Evolutionary conservation across 129 eudicot genomes (phyloP).

Genomic region (Solidago caesia): DNA sequence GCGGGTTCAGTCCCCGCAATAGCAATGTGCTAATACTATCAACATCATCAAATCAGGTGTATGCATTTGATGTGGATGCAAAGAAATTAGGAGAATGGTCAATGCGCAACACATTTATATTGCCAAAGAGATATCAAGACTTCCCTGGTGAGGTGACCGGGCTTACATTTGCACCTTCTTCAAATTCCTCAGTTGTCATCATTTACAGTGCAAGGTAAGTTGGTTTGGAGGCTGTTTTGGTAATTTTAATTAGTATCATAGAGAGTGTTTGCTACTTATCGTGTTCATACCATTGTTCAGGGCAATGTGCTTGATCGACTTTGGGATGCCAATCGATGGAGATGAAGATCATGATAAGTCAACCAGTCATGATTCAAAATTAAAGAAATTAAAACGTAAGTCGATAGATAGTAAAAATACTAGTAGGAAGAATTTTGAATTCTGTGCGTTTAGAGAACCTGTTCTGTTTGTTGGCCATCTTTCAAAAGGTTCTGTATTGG

Average conservation of each 20-base stretch:
- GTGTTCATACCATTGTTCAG: slow-evolving; percentile 29
- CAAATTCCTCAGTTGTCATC: slow-evolving; percentile 57
- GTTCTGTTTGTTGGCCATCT: slow-evolving; percentile 82
- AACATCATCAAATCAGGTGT: slow-evolving; percentile 84
- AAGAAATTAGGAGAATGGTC: slow-evolving; percentile 95
- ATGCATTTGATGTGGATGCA: slow-evolving; percentile 94
- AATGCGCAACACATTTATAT: slow-evolving; percentile 48
- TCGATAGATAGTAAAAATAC: slow-evolving; percentile 40
- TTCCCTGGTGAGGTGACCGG: slow-evolving; percentile 98
- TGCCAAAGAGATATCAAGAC: slow-evolving; percentile 81
- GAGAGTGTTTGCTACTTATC: not conserved
- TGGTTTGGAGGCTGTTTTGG: not conserved
- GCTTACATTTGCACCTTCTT: slow-evolving; percentile 76
- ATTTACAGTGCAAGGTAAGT: slow-evolving; percentile 84
- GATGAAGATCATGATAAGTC: slow-evolving; percentile 49
- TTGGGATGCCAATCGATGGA: slow-evolving; percentile 62
- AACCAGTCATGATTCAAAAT: slow-evolving; percentile 34
- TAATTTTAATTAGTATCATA: not conserved
- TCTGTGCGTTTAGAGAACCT: slow-evolving; percentile 69
- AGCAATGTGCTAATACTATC: slow-evolving; percentile 81
- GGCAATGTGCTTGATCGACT: slow-evolving; percentile 93
- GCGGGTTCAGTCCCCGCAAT: slow-evolving; percentile 73
- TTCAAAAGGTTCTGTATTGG: slow-evolving; percentile 59
- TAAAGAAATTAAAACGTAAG: slow-evolving; percentile 62
- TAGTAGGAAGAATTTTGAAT: slow-evolving; percentile 70